Conservation (phyloP, 1,284 basidiomycete species). For the Rhodotorula sp. region DNA sequence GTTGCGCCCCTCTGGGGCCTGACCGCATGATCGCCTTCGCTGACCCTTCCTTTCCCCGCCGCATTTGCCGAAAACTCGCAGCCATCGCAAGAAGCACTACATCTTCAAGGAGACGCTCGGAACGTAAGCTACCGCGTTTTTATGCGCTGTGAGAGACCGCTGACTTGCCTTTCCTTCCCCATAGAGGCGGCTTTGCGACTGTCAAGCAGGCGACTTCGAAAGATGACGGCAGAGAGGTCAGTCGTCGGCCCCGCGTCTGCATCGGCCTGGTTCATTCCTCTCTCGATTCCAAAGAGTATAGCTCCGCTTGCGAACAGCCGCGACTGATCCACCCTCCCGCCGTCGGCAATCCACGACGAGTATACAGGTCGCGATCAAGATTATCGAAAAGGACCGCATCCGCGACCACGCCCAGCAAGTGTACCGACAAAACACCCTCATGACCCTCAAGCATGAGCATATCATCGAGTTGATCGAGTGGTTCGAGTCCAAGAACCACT, state of each 20-base stretch:
- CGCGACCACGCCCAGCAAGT: constrained; percentile 28
- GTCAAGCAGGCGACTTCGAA: constrained; percentile 28
- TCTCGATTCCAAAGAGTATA: too few species aligned
- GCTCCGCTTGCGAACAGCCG: too few species aligned
- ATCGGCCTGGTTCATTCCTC: too few species aligned
- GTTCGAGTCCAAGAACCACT: constrained; percentile 47
- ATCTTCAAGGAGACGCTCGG: constrained; percentile 15
- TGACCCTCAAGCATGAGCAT: constrained; percentile 25
- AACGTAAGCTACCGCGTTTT: neutral
- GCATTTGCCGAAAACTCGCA: neutral
- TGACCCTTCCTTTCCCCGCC: neutral
- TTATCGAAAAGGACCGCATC: constrained; percentile 31
- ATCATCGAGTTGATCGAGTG: constrained; percentile 44
- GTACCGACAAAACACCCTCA: constrained; percentile 29
- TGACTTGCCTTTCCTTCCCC: neutral
- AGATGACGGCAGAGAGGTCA: constrained; percentile 12
- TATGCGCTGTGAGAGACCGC: accelerated
- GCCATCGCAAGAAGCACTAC: constrained; percentile 19
- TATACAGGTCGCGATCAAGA: constrained; percentile 39
- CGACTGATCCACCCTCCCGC: too few species aligned
- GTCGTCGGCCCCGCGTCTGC: neutral
- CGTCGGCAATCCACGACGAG: neutral
- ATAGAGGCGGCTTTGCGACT: constrained; percentile 21
- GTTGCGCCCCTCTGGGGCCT: neutral
- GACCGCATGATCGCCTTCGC: neutral